Evolutionary conservation across 805 yeast genomes (phyloP).

Genomic region (Komagataella pseudopastoris): DNA sequence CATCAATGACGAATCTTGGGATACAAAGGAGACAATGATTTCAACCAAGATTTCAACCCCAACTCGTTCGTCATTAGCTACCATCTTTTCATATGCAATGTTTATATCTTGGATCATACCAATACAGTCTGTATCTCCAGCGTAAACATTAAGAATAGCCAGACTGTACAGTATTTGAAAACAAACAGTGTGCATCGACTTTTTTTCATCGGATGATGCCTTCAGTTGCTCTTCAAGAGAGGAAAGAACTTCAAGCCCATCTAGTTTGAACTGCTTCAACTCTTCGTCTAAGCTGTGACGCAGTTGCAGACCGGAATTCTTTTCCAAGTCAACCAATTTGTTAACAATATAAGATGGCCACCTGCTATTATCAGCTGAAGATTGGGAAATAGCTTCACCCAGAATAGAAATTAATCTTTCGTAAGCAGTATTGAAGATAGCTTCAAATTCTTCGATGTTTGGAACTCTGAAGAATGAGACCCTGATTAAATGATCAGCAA

Average conservation of each 20-base stretch:
- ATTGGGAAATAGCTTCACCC: constrained; percentile 35
- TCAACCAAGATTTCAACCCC: constrained; percentile 21
- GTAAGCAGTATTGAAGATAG: constrained; percentile 29
- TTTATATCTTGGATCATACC: constrained; percentile 62
- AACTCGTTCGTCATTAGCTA: constrained; percentile 25
- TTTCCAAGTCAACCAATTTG: constrained; percentile 16
- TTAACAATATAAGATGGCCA: constrained; percentile 36
- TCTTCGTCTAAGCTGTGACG: constrained; percentile 42
- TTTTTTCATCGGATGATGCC: constrained; percentile 10
- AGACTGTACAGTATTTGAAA: constrained; percentile 70
- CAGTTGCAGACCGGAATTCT: constrained; percentile 5
- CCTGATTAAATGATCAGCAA: constrained; percentile 24
- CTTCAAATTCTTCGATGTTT: constrained; percentile 6
- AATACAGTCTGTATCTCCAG: constrained; percentile 69
- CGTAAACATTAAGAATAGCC: constrained; percentile 62
- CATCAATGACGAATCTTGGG: constrained; percentile 43
- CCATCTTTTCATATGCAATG: constrained; percentile 36
- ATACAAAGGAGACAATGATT: constrained; percentile 39
- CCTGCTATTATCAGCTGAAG: constrained; percentile 29
- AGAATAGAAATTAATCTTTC: constrained; percentile 61
- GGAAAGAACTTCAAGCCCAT: constrained; percentile 34
- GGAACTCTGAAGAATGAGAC: constrained; percentile 24
- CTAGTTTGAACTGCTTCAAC: constrained; percentile 29
- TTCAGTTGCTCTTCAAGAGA: constrained; percentile 23
- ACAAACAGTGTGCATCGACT: constrained; percentile 25